Evolutionary conservation across 768 basidiomycete species (phyloP).

Genomic region (Dictyophora rubrovolvata): DNA sequence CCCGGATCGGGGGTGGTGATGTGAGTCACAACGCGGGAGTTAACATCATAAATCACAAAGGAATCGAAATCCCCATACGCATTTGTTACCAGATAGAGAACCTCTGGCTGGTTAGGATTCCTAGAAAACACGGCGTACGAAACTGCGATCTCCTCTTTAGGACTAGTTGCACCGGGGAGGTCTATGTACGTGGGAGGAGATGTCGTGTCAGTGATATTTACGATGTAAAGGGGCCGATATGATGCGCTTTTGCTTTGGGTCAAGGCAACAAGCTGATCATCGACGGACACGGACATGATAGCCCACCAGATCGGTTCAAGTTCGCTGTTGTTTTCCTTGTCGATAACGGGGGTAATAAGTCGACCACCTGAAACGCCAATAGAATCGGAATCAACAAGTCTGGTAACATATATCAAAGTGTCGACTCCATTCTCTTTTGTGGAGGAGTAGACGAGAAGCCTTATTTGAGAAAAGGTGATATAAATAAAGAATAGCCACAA

Average conservation of each 20-base stretch:
- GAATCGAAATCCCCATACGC: constrained; percentile 31
- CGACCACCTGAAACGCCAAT: constrained; percentile 18
- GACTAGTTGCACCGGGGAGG: constrained; percentile 27
- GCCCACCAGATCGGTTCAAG: constrained; percentile 14
- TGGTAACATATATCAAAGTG: constrained; percentile 27
- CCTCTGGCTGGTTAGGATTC: constrained; percentile 20
- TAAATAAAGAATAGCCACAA: not conserved
- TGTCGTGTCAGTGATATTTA: constrained; percentile 23
- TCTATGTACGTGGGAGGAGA: constrained; percentile 16
- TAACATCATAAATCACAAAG: constrained; percentile 25
- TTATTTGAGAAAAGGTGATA: constrained; percentile 9
- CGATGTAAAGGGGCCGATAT: constrained; percentile 23
- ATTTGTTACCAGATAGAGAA: constrained; percentile 25
- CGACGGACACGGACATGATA: constrained; percentile 26
- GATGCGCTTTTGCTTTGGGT: constrained; percentile 20
- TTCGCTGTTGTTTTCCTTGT: constrained; percentile 10
- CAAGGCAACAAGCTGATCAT: constrained; percentile 29
- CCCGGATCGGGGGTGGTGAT: constrained; percentile 27
- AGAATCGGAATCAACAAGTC: constrained; percentile 19
- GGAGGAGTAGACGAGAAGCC: constrained; percentile 29
- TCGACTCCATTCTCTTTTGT: constrained; percentile 33
- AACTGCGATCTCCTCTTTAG: constrained; percentile 18
- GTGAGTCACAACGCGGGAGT: constrained; percentile 22
- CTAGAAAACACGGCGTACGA: constrained; percentile 21
- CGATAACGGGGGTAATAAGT: constrained; percentile 24